phyloP scores from a whole-genome alignment of 2,329 filamentous ascomycete species.

The Sporothrix pseudoabietina region DNA sequence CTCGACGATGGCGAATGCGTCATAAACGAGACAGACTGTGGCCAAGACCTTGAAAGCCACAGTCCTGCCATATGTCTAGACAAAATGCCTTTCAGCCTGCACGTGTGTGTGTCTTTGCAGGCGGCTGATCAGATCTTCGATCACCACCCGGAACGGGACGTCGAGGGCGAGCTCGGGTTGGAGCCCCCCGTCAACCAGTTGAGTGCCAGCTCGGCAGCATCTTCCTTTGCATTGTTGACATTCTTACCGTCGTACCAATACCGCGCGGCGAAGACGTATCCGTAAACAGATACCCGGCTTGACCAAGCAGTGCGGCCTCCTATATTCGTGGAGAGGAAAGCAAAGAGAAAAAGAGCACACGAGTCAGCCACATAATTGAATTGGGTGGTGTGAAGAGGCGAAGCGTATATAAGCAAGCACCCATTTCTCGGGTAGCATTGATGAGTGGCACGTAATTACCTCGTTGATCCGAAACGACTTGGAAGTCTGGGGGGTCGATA shows the following conservation, averaged over 20 bases:
- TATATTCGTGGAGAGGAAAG: constrained; percentile 41
- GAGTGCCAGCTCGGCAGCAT: constrained; percentile 82
- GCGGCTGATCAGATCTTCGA: background rate
- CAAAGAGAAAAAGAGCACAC: background rate
- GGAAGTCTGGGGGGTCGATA: constrained; percentile 40
- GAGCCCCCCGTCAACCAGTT: constrained; percentile 54
- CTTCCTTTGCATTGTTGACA: constrained; percentile 83
- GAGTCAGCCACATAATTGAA: background rate
- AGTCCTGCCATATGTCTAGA: background rate
- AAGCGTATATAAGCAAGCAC: background rate
- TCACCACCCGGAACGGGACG: constrained; percentile 45
- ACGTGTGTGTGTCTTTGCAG: background rate
- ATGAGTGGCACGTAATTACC: constrained; percentile 37
- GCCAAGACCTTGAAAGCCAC: background rate
- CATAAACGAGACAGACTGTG: background rate
- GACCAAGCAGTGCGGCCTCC: constrained; percentile 92
- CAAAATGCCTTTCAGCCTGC: background rate
- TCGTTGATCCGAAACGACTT: constrained; percentile 43
- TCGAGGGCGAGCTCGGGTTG: constrained; percentile 47
- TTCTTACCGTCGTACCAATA: constrained; percentile 93
- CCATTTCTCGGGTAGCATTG: background rate
- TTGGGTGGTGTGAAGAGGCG: constrained; percentile 4
- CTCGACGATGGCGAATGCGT: background rate
- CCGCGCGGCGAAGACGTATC: constrained; percentile 66
- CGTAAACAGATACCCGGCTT: constrained; percentile 72